These are phyloP conservation scores for Fagus crenata DNA, from an alignment of 306 rosid species.

Conservation along the genomic window DNA sequence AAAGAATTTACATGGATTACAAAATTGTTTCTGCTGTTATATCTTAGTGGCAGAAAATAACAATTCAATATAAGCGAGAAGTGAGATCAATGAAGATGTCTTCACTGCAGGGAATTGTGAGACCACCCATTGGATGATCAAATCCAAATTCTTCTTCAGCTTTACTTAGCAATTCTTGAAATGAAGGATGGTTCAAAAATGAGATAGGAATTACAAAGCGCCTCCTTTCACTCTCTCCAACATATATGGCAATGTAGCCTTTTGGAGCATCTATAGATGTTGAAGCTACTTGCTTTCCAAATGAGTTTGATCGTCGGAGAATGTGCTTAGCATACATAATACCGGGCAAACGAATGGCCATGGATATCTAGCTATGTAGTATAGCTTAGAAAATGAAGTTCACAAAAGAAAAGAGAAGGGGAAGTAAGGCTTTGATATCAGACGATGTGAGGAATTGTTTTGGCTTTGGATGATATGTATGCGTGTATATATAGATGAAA, in stretches of 20 bases:
- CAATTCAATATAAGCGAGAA: conserved; percentile 11
- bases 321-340: conserved; percentile 5
- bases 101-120: conserved; percentile 42
- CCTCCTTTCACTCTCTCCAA: conserved; percentile 39
- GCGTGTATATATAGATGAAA: conserved; percentile 7
- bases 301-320: conserved; percentile 11
- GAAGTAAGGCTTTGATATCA: neutral
- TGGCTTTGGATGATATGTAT: neutral
- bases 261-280: conserved; percentile 20
- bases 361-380: neutral
- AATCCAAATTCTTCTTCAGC: conserved; percentile 41
- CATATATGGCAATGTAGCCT: conserved; percentile 35
- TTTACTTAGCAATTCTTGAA: conserved; percentile 31
- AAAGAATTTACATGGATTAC: too few relatives aligned
- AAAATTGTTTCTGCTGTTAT: too few relatives aligned
- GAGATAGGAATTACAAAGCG: conserved; percentile 39
- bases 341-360: conserved; percentile 14
- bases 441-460: conserved; percentile 18
- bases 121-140: conserved; percentile 45
- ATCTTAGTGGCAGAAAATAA: too few relatives aligned
- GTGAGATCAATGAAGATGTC: conserved; percentile 33
- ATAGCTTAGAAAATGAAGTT: conserved; percentile 6
- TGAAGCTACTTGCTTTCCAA: conserved; percentile 1
- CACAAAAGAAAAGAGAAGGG: neutral
- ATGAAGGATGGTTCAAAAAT: conserved; percentile 34